These are phyloP conservation scores for Chlorociboria aeruginascens DNA, from an alignment of 495 filamentous ascomycete genomes.

Conservation along the genomic window DNA sequence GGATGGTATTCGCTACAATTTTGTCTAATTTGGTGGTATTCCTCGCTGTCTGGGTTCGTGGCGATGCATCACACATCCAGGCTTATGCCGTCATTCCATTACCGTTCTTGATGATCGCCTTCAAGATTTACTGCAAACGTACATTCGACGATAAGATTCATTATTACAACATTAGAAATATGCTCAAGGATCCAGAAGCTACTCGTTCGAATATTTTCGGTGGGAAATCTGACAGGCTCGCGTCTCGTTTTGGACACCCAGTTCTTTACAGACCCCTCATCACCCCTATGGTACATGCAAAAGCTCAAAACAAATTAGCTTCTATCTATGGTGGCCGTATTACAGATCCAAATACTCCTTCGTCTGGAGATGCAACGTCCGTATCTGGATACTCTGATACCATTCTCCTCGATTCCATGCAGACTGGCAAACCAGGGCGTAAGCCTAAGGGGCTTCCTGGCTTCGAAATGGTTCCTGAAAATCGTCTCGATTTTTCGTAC, in stretches of 20 bases:
- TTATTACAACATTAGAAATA: constrained; percentile 52
- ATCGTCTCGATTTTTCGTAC: constrained; percentile 84
- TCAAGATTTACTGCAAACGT: constrained; percentile 74
- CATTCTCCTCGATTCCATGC: constrained; percentile 67
- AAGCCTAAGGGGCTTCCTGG: constrained; percentile 33
- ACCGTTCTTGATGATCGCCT: constrained; percentile 66
- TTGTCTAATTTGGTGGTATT: constrained; percentile 71
- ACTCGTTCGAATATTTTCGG: constrained; percentile 21
- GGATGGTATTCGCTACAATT: constrained; percentile 71
- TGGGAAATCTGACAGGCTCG: constrained; percentile 53
- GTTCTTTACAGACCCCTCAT: constrained; percentile 80
- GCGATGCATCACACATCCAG: constrained; percentile 37
- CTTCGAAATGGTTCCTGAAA: constrained; percentile 85
- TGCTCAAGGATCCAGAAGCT: constrained; percentile 44
- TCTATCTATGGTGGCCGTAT: constrained; percentile 73
- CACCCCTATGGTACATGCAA: constrained; percentile 92
- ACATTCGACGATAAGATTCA: constrained; percentile 66
- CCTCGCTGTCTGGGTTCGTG: constrained; percentile 52
- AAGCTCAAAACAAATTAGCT: constrained; percentile 68
- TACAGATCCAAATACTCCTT: constrained; percentile 36
- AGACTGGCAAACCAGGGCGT: constrained; percentile 62
- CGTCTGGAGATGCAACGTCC: constrained; percentile 46
- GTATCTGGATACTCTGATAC: constrained; percentile 57
- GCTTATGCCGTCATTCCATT: constrained; percentile 62
- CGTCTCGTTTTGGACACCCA: constrained; percentile 77